A percentile compares a stretch with the other conserved stretches of the same genome.
These are phyloP conservation scores for Teratosphaeriaceae sp. DNA, from an alignment of 2,329 filamentous ascomycete genomes.

Conservation along the genomic window DNA sequence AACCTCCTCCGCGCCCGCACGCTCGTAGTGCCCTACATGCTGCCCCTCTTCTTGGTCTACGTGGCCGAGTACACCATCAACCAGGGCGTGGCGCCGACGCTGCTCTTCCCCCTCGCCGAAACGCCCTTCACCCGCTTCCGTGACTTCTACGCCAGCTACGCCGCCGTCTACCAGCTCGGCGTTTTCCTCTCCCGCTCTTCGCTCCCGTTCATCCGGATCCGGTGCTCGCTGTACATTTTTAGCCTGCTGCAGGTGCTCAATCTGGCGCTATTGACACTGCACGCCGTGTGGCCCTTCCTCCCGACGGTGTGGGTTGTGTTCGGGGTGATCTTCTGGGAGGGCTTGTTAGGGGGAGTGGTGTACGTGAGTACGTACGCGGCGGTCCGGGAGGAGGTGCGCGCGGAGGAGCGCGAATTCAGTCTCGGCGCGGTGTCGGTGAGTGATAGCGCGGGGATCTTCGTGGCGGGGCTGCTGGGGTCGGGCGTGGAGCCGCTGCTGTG, in stretches of 20 bases:
- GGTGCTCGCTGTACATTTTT: conserved; percentile 66
- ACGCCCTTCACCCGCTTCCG: conserved; percentile 77
- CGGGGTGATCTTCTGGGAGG: conserved; percentile 85
- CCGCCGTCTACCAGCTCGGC: conserved; percentile 88
- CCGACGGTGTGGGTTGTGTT: conserved; percentile 86
- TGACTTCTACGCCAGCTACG: conserved; percentile 91
- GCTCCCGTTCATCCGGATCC: conserved; percentile 77
- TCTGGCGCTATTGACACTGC: conserved; percentile 62
- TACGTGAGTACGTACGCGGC: conserved; percentile 96
- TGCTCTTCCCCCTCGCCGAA: conserved; percentile 71
- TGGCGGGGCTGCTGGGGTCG: conserved; percentile 81
- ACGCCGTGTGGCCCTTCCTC: conserved; percentile 69
- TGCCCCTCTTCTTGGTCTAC: conserved; percentile 86
- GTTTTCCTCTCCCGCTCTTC: conserved; percentile 93
- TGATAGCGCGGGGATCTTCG: conserved; percentile 83
- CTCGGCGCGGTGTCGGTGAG: conserved; percentile 85
- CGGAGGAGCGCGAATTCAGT: conserved; percentile 81
- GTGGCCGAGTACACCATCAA: conserved; percentile 97
- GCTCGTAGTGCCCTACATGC: conserved; percentile 77
- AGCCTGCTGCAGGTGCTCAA: conserved; percentile 78
- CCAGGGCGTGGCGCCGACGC: conserved; percentile 82
- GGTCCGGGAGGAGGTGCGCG: conserved; percentile 75
- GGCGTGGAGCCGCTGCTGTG: conserved; percentile 75
- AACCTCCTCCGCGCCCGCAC: conserved; percentile 57
- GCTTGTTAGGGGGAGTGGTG: conserved; percentile 79